phyloP scores from a whole-genome alignment of 768 basidiomycete species.

The Phaeotremella fagi region DNA sequence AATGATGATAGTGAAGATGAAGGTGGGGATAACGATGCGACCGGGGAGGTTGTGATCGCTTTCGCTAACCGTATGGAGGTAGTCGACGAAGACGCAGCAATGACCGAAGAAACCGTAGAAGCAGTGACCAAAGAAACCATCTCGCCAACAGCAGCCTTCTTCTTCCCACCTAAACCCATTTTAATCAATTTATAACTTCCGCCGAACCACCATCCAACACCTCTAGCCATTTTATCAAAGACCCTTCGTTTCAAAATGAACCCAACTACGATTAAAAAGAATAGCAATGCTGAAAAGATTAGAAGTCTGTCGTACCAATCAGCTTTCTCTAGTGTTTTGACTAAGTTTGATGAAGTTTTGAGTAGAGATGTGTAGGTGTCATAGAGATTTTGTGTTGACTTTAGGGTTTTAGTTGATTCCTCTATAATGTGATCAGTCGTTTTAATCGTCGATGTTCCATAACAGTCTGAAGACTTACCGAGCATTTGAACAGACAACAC shows the following conservation, averaged over 20 bases:
- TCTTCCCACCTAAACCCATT: conserved; percentile 18
- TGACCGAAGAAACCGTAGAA: neutral
- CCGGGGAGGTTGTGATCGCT: too few species aligned
- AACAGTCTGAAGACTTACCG: conserved; percentile 52
- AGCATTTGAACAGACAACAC: conserved; percentile 81
- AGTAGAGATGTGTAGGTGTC: conserved; percentile 57
- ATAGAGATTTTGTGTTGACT: conserved; percentile 69
- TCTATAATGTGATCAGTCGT: conserved; percentile 52
- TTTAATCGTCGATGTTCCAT: neutral
- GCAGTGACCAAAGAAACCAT: neutral
- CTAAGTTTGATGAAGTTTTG: conserved; percentile 72
- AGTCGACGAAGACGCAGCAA: too few species aligned
- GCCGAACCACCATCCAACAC: conserved; percentile 78
- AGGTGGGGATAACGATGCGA: too few species aligned
- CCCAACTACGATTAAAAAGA: conserved; percentile 77
- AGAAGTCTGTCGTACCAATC: conserved; percentile 89
- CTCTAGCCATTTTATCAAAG: conserved; percentile 67
- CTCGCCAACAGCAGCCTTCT: neutral
- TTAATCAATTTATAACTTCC: conserved; percentile 32
- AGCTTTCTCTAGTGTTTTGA: conserved; percentile 79
- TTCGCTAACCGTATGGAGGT: too few species aligned
- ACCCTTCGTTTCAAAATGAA: conserved; percentile 86
- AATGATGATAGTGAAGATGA: too few species aligned
- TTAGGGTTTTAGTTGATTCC: conserved; percentile 69
- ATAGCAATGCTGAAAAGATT: conserved; percentile 69